Evolutionary conservation across 2,329 filamentous ascomycete species (phyloP), one percentile per base, ranked within the genome.

Genomic region (Raffaelea deltoideospora): DNA sequence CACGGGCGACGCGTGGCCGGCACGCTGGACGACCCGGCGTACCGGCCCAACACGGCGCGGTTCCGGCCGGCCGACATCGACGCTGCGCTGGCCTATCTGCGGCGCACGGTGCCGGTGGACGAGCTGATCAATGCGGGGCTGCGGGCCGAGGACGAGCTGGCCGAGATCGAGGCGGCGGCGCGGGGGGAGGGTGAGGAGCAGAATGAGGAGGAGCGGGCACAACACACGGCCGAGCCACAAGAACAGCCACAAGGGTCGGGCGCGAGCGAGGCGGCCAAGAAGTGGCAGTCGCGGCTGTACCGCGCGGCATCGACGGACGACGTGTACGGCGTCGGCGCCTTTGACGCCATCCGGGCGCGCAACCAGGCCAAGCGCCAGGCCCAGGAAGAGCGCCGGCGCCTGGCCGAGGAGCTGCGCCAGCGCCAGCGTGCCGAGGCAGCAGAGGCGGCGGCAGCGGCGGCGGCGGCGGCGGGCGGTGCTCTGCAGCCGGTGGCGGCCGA

Each of bases 1-100:
- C 75, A 79, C 48, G 75, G 74, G 9, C 65, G 72, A 26, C 62
- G 75, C 29, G 71, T 79, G 18, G 72, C 74, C 8, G 75, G 75
- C 24, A 76, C 73, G 3, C 57, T 79, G 30, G 64, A 72, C 10
- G 74, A 79, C 47, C 73, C 73, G 3, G 57, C 55, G 5, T 60
- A 69, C 33, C 54, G 55, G 26, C 43, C 54, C 20, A 64, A 72
- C 43, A 73, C 69, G 21, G 53, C 53, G 3, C 47, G 51, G 10
- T 75, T 58, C 44, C 54, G 55, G 9, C 37, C 52, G 3, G 41
- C 52, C 2, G 60, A 72, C 40, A 55, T 64, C 14, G 50, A 54
- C 14, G 58, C 48, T 30, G 74, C 63, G 1, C 54, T 79, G 38
- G 54, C 53, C 24, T 78, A 74, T 50, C 56, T 79, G 30, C 65